Percentiles rank a stretch among this genome's conserved stretches.
phyloP scores from a whole-genome alignment of 805 yeast genomes.

The Blastobotrys terrestris region DNA sequence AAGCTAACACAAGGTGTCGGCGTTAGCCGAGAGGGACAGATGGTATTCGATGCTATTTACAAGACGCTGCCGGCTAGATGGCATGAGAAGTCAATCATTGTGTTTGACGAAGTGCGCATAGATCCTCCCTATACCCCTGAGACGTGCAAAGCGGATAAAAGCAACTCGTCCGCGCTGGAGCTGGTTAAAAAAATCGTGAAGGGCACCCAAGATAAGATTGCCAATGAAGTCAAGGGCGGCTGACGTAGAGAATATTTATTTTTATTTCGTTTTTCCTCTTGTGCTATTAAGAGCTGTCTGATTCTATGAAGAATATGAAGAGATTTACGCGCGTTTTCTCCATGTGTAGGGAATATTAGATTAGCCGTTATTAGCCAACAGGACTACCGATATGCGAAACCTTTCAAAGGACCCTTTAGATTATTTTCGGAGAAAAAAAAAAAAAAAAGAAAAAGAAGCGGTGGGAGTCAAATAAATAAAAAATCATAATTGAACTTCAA shows the following conservation, averaged over 20 bases:
- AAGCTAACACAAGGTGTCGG: conserved; percentile 30
- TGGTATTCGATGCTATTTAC: conserved; percentile 38
- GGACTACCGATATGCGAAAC: no score
- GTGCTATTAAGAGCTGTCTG: no score
- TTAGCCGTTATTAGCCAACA: no score
- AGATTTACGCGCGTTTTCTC: background rate
- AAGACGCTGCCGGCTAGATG: conserved; percentile 43
- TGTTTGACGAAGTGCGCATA: conserved; percentile 42
- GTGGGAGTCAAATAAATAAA: background rate
- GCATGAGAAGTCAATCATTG: conserved; percentile 39
- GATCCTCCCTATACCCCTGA: conserved; percentile 39
- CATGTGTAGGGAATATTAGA: background rate
- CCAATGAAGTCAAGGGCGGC: conserved; percentile 47
- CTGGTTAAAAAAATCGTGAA: conserved; percentile 45
- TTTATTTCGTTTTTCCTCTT: no score
- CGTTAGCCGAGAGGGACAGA: conserved; percentile 39
- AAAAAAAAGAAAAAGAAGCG: no score
- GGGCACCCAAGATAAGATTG: conserved; percentile 43
- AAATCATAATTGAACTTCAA: background rate
- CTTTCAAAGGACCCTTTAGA: no score
- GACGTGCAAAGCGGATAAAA: conserved; percentile 26
- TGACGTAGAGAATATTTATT: conserved; percentile 17
- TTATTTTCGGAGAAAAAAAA: background rate
- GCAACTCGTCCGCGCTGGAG: conserved; percentile 31
- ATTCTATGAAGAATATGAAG: background rate